These are phyloP conservation scores for Citrus australasica DNA, from an alignment of 345 rosid species.

Conservation along the genomic window DNA sequence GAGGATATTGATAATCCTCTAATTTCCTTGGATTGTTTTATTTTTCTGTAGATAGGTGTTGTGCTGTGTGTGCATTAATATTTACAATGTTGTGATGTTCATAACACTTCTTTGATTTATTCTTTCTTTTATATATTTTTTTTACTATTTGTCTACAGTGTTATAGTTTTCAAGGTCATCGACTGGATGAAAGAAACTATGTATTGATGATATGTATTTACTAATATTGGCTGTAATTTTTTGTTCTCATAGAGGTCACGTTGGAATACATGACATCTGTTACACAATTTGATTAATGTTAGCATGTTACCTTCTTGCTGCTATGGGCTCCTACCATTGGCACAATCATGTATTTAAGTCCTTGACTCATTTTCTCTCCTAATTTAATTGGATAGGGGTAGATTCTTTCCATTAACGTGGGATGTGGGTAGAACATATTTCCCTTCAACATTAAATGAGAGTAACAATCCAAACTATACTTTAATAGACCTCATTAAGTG, in stretches of 20 bases:
- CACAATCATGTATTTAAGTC: too few relatives aligned
- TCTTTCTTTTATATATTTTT: background rate
- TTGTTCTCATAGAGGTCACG: background rate
- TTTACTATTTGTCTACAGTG: background rate
- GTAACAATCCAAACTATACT: too few relatives aligned
- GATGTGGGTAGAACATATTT: too few relatives aligned
- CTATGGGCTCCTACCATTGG: too few relatives aligned
- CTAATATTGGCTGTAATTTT: background rate
- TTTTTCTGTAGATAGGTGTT: constrained; percentile 51
- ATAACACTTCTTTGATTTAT: background rate
- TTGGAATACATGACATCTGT: background rate
- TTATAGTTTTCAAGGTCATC: constrained; percentile 1
- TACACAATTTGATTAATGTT: background rate
- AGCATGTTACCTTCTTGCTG: background rate
- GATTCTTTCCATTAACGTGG: too few relatives aligned
- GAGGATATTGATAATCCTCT: constrained; percentile 75
- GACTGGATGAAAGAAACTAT: background rate
- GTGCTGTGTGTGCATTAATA: constrained; percentile 7
- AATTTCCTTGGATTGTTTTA: constrained; percentile 89
- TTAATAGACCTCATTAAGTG: too few relatives aligned
- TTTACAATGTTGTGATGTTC: background rate
- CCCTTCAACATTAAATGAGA: too few relatives aligned
- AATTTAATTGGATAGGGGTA: too few relatives aligned
- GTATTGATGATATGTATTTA: background rate
- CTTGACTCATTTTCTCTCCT: too few relatives aligned